Evolutionary conservation across 164 flowering plant genomes (phyloP).

Genomic region (Dillenia suffruticosa): DNA sequence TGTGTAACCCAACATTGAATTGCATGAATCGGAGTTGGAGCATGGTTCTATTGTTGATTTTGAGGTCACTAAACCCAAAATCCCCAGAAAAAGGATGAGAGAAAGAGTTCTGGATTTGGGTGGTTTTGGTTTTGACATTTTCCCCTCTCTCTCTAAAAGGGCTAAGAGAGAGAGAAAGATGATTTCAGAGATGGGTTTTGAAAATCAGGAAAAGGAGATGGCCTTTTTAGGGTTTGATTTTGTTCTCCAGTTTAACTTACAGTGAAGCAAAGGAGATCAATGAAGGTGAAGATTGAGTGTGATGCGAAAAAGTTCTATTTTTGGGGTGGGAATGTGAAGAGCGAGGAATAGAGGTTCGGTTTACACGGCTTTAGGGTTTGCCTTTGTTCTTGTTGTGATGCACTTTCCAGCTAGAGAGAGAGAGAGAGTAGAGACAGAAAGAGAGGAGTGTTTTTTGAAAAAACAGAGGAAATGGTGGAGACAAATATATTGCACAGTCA

Average conservation of each 20-base stretch:
- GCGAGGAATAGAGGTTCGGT: not conserved
- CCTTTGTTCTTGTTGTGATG: not conserved
- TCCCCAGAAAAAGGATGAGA: not conserved
- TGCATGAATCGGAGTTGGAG: constrained; percentile 67
- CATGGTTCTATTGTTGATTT: constrained; percentile 99
- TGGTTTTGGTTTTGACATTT: constrained; percentile 15
- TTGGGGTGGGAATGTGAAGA: not conserved
- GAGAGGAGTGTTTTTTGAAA: not conserved
- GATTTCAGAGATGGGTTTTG: too few relatives aligned
- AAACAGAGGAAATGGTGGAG: not conserved
- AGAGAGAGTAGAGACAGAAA: not conserved
- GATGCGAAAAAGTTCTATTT: too few relatives aligned
- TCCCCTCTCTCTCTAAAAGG: too few relatives aligned
- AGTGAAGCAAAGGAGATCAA: too few relatives aligned
- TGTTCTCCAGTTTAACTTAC: too few relatives aligned
- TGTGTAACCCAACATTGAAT: constrained; percentile 75
- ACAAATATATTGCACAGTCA: constrained; percentile 15
- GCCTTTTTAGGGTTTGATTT: too few relatives aligned
- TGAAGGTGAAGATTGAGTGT: too few relatives aligned
- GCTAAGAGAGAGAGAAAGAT: too few relatives aligned
- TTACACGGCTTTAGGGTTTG: not conserved
- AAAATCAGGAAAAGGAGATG: too few relatives aligned
- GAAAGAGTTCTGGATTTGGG: not conserved
- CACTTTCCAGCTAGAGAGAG: not conserved
- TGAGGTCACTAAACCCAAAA: constrained; percentile 13